Conservation (phyloP, 768 basidiomycete species). For the Leccinum longicurvipes region DNA sequence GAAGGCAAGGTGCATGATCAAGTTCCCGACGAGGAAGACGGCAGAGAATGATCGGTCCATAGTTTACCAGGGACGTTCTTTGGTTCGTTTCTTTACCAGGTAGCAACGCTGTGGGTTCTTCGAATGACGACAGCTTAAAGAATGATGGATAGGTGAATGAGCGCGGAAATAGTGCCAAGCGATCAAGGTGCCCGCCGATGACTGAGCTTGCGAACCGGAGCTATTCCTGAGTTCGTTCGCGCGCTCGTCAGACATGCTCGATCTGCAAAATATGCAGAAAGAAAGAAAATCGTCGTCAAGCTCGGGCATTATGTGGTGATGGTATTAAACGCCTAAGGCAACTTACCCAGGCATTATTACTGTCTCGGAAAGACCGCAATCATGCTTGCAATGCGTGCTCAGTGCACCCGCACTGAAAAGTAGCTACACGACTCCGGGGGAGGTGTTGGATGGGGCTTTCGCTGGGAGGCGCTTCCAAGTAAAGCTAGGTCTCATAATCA, state of each 20-base stretch:
- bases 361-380: neutral
- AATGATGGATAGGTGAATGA: too few species aligned
- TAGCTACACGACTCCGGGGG: neutral
- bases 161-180: neutral
- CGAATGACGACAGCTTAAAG: neutral
- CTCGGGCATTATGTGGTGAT: neutral
- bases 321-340: neutral
- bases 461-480: neutral
- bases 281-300: neutral
- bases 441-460: neutral
- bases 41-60: neutral
- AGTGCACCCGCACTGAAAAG: slow-evolving; percentile 6
- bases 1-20: slow-evolving; percentile 3
- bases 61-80: neutral
- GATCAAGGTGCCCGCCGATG: neutral
- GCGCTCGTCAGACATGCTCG: neutral
- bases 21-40: neutral
- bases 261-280: neutral
- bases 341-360: slow-evolving; percentile 1
- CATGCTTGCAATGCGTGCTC: neutral
- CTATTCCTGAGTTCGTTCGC: neutral
- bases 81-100: neutral
- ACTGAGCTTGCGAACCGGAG: neutral
- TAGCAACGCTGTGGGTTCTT: slow-evolving; percentile 9
- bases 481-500: neutral